Conservation (phyloP, 208 protist genomes). For the Vickermania ingenoplastis region DNA sequence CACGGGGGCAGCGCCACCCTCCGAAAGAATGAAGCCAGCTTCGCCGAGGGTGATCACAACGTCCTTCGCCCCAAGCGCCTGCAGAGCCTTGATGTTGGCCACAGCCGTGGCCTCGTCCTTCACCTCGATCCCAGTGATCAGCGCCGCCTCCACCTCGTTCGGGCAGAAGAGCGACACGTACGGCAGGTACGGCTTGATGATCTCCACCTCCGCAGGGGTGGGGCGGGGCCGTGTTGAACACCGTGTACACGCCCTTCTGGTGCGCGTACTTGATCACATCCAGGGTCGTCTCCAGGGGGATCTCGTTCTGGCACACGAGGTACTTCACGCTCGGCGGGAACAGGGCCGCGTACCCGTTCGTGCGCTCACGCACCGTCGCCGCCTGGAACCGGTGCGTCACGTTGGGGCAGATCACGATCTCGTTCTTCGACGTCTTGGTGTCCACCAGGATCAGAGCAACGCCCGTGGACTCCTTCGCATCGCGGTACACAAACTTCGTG, state of each 20-base stretch:
- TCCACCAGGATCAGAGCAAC: conserved; percentile 91
- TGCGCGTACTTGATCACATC: conserved; percentile 70
- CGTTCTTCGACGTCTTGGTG: conserved; percentile 71
- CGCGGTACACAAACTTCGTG: conserved; percentile 43
- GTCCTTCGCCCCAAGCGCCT: conserved; percentile 49
- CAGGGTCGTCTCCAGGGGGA: conserved; percentile 78
- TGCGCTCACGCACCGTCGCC: conserved; percentile 32
- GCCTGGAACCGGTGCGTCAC: conserved; percentile 56
- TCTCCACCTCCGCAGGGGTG: conserved; percentile 37
- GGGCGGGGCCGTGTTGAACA: conserved; percentile 90
- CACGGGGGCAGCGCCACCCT: conserved; percentile 28
- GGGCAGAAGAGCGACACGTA: conserved; percentile 85
- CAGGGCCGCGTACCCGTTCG: conserved; percentile 45
- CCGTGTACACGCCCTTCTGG: conserved; percentile 74
- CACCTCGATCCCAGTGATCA: conserved; percentile 75
- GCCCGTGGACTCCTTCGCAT: conserved; percentile 39
- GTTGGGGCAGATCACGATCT: conserved; percentile 89
- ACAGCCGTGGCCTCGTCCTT: conserved; percentile 42
- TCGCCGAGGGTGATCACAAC: conserved; percentile 88
- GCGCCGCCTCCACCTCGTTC: conserved; percentile 86
- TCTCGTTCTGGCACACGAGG: conserved; percentile 90
- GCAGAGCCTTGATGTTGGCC: conserved; percentile 40
- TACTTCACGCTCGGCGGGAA: conserved; percentile 43
- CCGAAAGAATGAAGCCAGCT: conserved; percentile 60
- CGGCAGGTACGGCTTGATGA: conserved; percentile 66